These are phyloP conservation scores for Phytophthora foliorum DNA, from an alignment of 352 stramenopile genomes.

Conservation along the genomic window DNA sequence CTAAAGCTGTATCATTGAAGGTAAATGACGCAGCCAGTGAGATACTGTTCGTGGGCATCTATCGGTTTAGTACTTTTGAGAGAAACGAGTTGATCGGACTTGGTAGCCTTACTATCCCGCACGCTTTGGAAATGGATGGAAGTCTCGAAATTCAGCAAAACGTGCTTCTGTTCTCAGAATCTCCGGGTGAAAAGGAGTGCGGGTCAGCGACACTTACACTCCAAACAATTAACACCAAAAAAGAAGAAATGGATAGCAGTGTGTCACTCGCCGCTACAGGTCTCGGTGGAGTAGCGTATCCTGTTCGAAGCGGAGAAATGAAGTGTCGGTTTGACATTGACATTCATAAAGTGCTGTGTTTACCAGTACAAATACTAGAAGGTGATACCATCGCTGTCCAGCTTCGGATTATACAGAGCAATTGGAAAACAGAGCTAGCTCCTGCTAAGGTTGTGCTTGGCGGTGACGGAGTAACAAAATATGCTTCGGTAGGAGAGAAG, in stretches of 20 bases:
- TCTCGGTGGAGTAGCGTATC: constrained; percentile 25
- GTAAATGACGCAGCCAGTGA: constrained; percentile 24
- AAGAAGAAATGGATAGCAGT: not conserved
- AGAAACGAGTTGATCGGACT: constrained; percentile 37
- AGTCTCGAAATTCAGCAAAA: constrained; percentile 8
- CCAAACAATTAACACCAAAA: not conserved
- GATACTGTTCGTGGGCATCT: constrained; percentile 28
- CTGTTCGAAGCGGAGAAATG: constrained; percentile 20
- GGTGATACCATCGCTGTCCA: constrained; percentile 21
- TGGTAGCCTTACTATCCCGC: constrained; percentile 22
- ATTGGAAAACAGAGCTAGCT: constrained; percentile 28
- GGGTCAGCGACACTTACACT: constrained; percentile 24
- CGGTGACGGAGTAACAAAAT: not conserved
- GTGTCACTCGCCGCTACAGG: constrained; percentile 26
- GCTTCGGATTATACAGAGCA: constrained; percentile 27
- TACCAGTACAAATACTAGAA: constrained; percentile 17
- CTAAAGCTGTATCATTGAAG: constrained; percentile 16
- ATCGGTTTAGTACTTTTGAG: constrained; percentile 32
- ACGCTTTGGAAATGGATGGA: not conserved
- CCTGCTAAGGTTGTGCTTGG: not conserved
- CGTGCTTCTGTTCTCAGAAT: constrained; percentile 15
- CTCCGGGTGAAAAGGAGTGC: constrained; percentile 7
- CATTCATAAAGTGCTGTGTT: constrained; percentile 12
- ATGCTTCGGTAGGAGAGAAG: constrained; percentile 6
- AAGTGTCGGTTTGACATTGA: constrained; percentile 34